Evolutionary conservation across 495 filamentous ascomycete species (phyloP).

Genomic region (Delitschia confertaspora): DNA sequence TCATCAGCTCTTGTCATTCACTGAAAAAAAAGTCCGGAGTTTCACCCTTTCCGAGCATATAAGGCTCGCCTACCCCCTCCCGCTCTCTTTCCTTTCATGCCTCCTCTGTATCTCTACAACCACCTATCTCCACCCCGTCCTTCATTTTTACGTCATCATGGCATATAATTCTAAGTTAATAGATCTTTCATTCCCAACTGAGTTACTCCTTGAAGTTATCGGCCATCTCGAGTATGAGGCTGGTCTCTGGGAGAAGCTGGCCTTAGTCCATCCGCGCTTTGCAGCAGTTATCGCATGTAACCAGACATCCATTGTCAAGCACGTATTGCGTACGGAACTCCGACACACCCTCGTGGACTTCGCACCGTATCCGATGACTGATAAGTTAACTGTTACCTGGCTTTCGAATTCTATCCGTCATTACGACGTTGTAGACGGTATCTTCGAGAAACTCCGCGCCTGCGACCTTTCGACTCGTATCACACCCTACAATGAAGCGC

Average conservation of each 20-base stretch:
- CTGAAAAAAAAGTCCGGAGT: too few relatives aligned
- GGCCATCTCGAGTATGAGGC: constrained; percentile 4
- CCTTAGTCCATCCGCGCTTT: constrained; percentile 6
- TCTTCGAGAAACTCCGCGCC: constrained; percentile 8
- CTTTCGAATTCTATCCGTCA: constrained; percentile 9
- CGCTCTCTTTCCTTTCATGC: too few relatives aligned
- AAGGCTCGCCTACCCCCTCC: too few relatives aligned
- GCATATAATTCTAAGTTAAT: not conserved
- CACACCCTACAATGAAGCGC: constrained; percentile 9
- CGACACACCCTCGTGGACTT: constrained; percentile 13
- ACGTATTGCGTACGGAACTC: not conserved
- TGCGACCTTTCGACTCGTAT: constrained; percentile 4
- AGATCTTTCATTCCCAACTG: constrained; percentile 9
- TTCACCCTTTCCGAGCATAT: too few relatives aligned
- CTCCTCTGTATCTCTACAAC: too few relatives aligned
- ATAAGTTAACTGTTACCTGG: constrained; percentile 1
- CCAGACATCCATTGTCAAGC: constrained; percentile 11
- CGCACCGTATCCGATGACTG: not conserved
- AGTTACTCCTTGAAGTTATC: constrained; percentile 13
- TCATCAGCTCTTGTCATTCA: too few relatives aligned
- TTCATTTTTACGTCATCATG: too few relatives aligned
- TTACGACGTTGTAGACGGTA: constrained; percentile 11
- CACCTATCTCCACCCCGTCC: too few relatives aligned
- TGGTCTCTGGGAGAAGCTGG: not conserved
- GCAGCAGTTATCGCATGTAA: not conserved